Conservation (phyloP, 164 flowering plant species). For the Annona squamosa region DNA sequence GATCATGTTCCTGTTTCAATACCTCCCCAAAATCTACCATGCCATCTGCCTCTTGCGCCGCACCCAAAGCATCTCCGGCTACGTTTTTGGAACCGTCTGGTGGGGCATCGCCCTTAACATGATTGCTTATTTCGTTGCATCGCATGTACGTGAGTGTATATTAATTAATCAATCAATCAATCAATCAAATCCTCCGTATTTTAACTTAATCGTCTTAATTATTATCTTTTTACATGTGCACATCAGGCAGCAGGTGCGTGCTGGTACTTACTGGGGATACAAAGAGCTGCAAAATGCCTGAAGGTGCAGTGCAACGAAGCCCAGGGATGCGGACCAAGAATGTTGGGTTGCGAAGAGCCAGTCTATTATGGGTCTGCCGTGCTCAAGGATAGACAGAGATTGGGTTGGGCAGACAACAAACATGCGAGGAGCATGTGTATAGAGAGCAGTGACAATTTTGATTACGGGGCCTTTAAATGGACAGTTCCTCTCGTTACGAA, state of each 20-base stretch:
- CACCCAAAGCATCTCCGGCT: conserved; percentile 72
- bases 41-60: conserved; percentile 69
- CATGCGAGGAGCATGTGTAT: conserved; percentile 52
- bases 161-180: no score
- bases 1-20: conserved; percentile 69
- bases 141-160: conserved; percentile 52
- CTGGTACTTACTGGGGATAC: conserved; percentile 90
- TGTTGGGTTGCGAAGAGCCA: conserved; percentile 55
- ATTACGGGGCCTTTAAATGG: conserved; percentile 87
- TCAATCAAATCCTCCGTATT: no score
- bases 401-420: conserved; percentile 57
- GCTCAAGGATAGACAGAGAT: conserved; percentile 34
- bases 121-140: conserved; percentile 82
- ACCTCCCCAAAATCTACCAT: conserved; percentile 87
- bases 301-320: conserved; percentile 44
- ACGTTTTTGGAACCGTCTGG: conserved; percentile 89
- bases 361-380: conserved; percentile 60
- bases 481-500: conserved; percentile 74
- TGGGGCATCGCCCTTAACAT: conserved; percentile 95
- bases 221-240: not conserved
- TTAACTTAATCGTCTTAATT: not conserved
- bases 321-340: conserved; percentile 34
- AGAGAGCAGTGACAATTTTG: conserved; percentile 35
- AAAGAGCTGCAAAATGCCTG: conserved; percentile 74
- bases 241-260: conserved; percentile 95